Evolutionary conservation across 139 green algal species (phyloP), one percentile per base, ranked within the genome.

Genomic region (Pseudopediastrum boryanum): DNA sequence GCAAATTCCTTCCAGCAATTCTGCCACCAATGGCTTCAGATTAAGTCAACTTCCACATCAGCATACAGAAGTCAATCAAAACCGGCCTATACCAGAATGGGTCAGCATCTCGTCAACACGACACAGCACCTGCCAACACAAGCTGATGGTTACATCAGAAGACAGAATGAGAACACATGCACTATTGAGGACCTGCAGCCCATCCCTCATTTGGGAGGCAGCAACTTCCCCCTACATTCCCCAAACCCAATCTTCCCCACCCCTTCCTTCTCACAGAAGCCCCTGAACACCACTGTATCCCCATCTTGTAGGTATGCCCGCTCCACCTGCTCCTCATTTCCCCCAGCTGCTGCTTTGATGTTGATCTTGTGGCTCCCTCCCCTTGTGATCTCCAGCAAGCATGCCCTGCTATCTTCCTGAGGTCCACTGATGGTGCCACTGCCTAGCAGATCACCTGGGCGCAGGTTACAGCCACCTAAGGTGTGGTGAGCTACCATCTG

Each of bases 401-500:
- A 91, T 3, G 87, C 93, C 5, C 50, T 56, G 27, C 75, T 79
- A 31, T 52, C 70, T 19, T 67, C 41, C 42, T 59, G 81, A 21
- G 83, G 65, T 0, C 87, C 85, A n/a, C 85, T 95, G 58, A 98
- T 88, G n/a, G 96, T 99, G 13, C 96, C 96, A 0, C 29, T 93
- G 16, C 83, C 94, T 1, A 98, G 81, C 79, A 97, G 46, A 70
- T 96, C 95, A 3, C 95, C 95, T 0, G 96, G 87, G 4, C 85
- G 71, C 63, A 99, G 82, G 69, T 92, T 94, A 90, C 95, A 98
- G 54, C 96, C 96, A 4, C 85, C 88, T 0, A 79, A 69, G 2
- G 92, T 98, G 89, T 98, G 96, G 82, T 99, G 96, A 2, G 95
- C 92, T 0, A 98, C 56, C 94, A 98, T 97, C 89, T 99, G 96